A percentile compares a stretch with the other conserved stretches of the same genome.
phyloP scores from a whole-genome alignment of 2,329 filamentous ascomycete species.

The Proliferodiscus dingleyae region DNA sequence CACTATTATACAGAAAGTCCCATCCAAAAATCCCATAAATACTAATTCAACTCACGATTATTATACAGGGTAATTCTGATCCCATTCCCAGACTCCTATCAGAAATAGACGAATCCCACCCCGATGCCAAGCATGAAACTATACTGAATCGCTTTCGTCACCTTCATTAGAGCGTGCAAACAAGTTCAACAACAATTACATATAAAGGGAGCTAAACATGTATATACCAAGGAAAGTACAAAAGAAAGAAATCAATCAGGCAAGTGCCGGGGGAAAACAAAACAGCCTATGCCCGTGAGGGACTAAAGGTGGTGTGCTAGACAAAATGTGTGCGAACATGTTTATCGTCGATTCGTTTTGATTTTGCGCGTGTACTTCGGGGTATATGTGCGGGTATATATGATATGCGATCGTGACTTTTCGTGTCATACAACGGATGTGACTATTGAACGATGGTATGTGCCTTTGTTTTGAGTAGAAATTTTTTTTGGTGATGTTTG shows the following conservation, averaged over 20 bases:
- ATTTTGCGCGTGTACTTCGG: constrained; percentile 7
- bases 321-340: too few species aligned
- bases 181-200: constrained; percentile 14
- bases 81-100: constrained; percentile 7
- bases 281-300: constrained; percentile 16
- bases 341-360: constrained; percentile 13
- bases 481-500: background rate
- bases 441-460: background rate
- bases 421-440: constrained; percentile 15
- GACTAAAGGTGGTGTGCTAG: too few species aligned
- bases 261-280: constrained; percentile 5
- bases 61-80: constrained; percentile 12
- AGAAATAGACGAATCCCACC: constrained; percentile 3
- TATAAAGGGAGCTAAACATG: background rate
- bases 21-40: constrained; percentile 4
- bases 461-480: too few species aligned
- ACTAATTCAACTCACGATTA: constrained; percentile 7
- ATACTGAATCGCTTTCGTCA: constrained; percentile 16
- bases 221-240: background rate
- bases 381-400: constrained; percentile 9
- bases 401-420: constrained; percentile 20
- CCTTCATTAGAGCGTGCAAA: constrained; percentile 18
- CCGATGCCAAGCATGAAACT: constrained; percentile 19
- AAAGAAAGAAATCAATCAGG: constrained; percentile 8
- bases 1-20: constrained; percentile 11